phyloP scores from a whole-genome alignment of 2,329 filamentous ascomycete species.

The Sporothrix curviconia region DNA sequence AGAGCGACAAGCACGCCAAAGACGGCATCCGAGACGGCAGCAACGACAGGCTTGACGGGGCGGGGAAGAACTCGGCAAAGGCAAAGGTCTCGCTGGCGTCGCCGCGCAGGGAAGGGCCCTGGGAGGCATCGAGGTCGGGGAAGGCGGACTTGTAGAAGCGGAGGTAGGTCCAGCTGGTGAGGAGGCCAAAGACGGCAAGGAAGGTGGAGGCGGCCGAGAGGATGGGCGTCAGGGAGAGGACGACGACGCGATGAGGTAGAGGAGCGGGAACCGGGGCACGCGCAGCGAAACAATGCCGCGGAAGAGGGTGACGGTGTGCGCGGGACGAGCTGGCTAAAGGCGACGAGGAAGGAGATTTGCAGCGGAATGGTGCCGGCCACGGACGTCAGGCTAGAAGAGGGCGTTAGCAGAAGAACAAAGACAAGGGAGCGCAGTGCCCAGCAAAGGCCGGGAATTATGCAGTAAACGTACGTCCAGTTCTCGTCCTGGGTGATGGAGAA shows the following conservation, averaged over 20 bases:
- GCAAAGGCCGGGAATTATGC: not conserved
- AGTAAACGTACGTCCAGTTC: constrained; percentile 53
- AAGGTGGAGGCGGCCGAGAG: constrained; percentile 68
- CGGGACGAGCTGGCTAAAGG: constrained; percentile 97
- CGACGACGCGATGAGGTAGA: constrained; percentile 68
- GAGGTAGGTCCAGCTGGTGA: constrained; percentile 90
- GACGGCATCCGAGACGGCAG: constrained; percentile 64
- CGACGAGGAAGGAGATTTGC: constrained; percentile 89
- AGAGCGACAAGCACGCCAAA: constrained; percentile 70
- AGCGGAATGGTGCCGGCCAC: constrained; percentile 85
- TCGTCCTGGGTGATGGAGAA: constrained; percentile 60
- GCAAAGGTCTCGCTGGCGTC: constrained; percentile 96
- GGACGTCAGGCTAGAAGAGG: constrained; percentile 56
- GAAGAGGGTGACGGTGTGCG: constrained; percentile 93
- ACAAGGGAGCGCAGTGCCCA: not conserved
- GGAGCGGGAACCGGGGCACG: constrained; percentile 63
- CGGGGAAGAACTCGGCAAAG: constrained; percentile 93
- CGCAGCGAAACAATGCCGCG: constrained; percentile 82
- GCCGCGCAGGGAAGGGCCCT: constrained; percentile 62
- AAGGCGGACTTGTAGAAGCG: constrained; percentile 84
- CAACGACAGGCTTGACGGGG: constrained; percentile 72
- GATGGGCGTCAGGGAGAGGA: constrained; percentile 51
- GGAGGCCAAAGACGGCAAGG: constrained; percentile 72
- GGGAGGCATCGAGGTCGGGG: constrained; percentile 57
- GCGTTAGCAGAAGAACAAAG: constrained; percentile 16